Conservation (phyloP, 75 land plant genomes). For the Adiantum capillusveneris region DNA sequence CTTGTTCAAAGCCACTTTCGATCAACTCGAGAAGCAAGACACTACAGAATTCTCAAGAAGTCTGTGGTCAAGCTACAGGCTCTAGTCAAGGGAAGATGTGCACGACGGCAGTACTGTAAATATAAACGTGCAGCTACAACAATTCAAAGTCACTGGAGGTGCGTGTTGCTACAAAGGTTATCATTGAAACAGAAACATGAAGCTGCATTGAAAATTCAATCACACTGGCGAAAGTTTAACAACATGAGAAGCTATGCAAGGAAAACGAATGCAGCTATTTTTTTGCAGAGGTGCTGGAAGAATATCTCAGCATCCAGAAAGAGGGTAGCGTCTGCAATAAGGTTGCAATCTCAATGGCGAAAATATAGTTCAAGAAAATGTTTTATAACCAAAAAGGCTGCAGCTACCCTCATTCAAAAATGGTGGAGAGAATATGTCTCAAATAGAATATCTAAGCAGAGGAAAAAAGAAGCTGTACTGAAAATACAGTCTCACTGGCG, state of each 20-base stretch:
- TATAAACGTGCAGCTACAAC: conserved; percentile 6
- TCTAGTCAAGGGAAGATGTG: conserved; percentile 19
- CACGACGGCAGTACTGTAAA: not conserved
- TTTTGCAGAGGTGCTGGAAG: conserved; percentile 30
- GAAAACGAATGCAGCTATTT: conserved; percentile 20
- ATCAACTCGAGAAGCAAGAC: conserved; percentile 4
- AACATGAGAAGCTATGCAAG: conserved; percentile 16
- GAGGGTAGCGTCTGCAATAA: conserved; percentile 15
- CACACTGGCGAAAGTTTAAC: conserved; percentile 26
- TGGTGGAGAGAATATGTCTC: no score
- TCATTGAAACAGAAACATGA: not conserved
- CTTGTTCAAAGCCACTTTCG: conserved; percentile 40
- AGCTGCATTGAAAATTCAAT: conserved; percentile 1
- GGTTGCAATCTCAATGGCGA: conserved; percentile 37
- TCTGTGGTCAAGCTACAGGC: conserved; percentile 41
- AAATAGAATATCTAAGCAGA: no score
- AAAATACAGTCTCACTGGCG: no score
- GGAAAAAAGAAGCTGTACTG: no score
- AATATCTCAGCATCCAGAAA: not conserved
- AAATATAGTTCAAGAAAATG: conserved; percentile 27
- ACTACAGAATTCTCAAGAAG: conserved; percentile 10
- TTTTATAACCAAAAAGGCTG: conserved; percentile 9
- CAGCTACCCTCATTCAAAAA: conserved; percentile 37
- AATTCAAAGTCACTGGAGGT: conserved; percentile 1
- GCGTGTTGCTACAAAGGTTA: not conserved